phyloP scores from a whole-genome alignment of 495 filamentous ascomycete species.

The Aspergillus affinis region DNA sequence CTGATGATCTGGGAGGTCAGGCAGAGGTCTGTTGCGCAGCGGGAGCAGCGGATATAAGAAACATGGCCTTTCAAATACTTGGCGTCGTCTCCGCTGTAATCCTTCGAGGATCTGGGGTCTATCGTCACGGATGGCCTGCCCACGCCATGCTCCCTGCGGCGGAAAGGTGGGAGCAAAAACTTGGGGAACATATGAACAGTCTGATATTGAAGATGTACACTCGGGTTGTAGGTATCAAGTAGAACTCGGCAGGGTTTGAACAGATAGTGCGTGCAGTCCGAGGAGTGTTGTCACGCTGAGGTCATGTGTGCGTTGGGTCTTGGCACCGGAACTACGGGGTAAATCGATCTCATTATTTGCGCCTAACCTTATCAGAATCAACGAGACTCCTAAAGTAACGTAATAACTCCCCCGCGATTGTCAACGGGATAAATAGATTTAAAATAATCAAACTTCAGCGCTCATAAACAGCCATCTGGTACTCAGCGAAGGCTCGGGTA shows the following conservation, averaged over 20 bases:
- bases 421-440: background rate
- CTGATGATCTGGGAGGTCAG: constrained; percentile 77
- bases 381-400: background rate
- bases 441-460: constrained; percentile 65
- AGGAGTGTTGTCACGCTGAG: constrained; percentile 10
- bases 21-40: constrained; percentile 73
- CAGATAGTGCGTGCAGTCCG: too few relatives aligned
- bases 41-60: constrained; percentile 69
- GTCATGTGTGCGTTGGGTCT: constrained; percentile 7
- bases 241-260: too few relatives aligned
- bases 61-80: constrained; percentile 50
- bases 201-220: background rate
- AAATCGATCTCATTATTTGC: too few relatives aligned
- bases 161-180: constrained; percentile 58
- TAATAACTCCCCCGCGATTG: background rate
- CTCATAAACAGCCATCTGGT: constrained; percentile 79
- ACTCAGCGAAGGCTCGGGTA: constrained; percentile 56
- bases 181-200: constrained; percentile 30
- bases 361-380: too few relatives aligned
- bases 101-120: constrained; percentile 12
- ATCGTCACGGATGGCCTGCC: constrained; percentile 27
- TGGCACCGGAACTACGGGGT: background rate
- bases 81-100: constrained; percentile 19
- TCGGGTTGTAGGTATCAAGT: background rate
- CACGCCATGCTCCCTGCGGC: constrained; percentile 20